Evolutionary conservation across 495 filamentous ascomycete genomes (phyloP).

Genomic region (Annulohypoxylon moriforme): DNA sequence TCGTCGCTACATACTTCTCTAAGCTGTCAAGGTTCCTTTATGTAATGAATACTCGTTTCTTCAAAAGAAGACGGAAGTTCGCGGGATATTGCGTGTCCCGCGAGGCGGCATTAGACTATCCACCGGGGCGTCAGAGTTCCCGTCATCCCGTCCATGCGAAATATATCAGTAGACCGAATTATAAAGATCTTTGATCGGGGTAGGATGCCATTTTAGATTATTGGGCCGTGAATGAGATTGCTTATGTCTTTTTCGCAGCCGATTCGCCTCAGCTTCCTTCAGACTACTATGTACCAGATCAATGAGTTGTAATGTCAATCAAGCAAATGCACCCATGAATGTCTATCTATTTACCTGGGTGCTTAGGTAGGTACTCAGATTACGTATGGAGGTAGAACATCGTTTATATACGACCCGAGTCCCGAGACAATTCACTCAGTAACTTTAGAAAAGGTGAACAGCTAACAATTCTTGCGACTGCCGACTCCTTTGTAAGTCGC

Average conservation of each 20-base stretch:
- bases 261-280: too few species aligned
- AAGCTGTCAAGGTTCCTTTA: background rate
- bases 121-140: background rate
- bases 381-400: background rate
- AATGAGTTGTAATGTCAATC: background rate
- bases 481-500: too few species aligned
- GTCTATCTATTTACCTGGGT: background rate
- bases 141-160: background rate
- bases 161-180: too few species aligned
- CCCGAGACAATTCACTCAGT: constrained; percentile 15
- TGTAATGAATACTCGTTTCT: background rate
- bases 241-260: too few species aligned
- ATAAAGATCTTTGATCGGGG: background rate
- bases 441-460: too few species aligned
- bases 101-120: background rate
- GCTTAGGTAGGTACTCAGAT: background rate
- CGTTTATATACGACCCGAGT: constrained; percentile 1
- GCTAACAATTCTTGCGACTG: too few species aligned
- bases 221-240: background rate
- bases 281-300: background rate
- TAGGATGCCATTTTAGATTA: background rate
- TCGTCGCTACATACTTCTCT: background rate
- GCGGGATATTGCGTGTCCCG: background rate
- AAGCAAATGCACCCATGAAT: background rate
- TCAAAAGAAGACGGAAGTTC: background rate